Percentiles rank a stretch among this genome's conserved stretches.
Conservation (phyloP, 1,284 basidiomycete genomes). For the Omphalotus olearius region DNA sequence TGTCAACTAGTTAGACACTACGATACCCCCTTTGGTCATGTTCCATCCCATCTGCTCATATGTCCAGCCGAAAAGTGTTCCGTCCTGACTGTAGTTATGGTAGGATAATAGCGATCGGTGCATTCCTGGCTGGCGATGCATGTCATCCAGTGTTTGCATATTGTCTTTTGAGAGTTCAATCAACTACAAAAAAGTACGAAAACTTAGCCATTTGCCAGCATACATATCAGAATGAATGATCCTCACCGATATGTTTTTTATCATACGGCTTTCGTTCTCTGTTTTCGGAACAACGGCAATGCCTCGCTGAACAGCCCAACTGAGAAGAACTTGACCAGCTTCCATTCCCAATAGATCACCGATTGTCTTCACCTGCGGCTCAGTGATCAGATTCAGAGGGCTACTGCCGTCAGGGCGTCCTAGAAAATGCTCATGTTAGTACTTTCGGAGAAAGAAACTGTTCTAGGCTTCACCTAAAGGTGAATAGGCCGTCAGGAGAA, state of each 20-base stretch:
- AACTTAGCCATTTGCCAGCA: too few relatives aligned
- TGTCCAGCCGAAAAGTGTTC: constrained; percentile 6
- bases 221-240: not conserved
- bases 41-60: constrained; percentile 10
- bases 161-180: constrained; percentile 2
- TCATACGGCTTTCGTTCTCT: constrained; percentile 41
- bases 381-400: constrained; percentile 1
- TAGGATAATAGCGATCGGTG: not conserved
- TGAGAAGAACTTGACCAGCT: constrained; percentile 48
- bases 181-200: too few relatives aligned
- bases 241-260: constrained; percentile 38
- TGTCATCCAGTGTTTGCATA: constrained; percentile 7
- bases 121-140: constrained; percentile 5
- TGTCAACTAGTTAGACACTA: not conserved
- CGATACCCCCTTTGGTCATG: constrained; percentile 3
- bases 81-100: not conserved
- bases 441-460: not conserved
- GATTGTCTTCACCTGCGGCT: constrained; percentile 35
- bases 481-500: constrained; percentile 63
- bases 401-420: not conserved
- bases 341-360: constrained; percentile 40
- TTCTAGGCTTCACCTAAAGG: constrained; percentile 44
- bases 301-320: constrained; percentile 43
- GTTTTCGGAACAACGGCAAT: constrained; percentile 44
- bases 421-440: not conserved